Base-by-base conservation (phyloP, 768 basidiomycete genomes). In the Suillus weaverae region DNA sequence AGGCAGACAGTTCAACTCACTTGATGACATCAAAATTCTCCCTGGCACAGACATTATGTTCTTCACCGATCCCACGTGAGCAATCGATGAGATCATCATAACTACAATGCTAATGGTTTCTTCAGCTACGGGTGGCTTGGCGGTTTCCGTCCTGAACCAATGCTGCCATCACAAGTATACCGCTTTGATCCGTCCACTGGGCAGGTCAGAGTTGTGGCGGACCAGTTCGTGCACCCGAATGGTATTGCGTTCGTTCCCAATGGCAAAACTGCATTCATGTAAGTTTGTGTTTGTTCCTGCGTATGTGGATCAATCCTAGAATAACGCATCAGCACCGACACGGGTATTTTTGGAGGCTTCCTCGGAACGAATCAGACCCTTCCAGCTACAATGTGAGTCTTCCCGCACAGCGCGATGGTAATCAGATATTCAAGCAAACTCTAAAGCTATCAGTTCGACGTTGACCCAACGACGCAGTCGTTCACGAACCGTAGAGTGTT, bases 1-100 rank as follows among this genome's bases (percentile, higher is more conserved):
- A 70, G 91, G 91, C 1, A 80, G 89, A 3, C 91, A 91, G 67
- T 94, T 92, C 77, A 92, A 90, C 76, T 91, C 91, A 1, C 73
- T 94, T 57, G 91, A 93, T 72, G 92, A 95, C 68, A 81, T 89
- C 64, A 92, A 90, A 69, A 79, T 92, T 4, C 87, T 91, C 61
- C 89, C 89, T 2, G 74, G 76, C 6, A 89, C 83, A 66, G 86
- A 86, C 41, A 84, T 84, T 44, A 68, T 93, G 3, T 92, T 89
- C 77, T 92, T 94, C 76, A 93, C 91, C 0, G 91, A 94, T 70
- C 80, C 81, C 18, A 77, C 80, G 85, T 92, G 78, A 53, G 85
- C 81, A 33, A 22, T 36, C 53, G 1, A 5, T 53, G 20, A 20
- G 38, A n/a, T 8, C 5, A 30, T 32, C 9, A 7, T 3, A 33